phyloP scores from a whole-genome alignment of 306 rosid species.

The Ormosia emarginata region DNA sequence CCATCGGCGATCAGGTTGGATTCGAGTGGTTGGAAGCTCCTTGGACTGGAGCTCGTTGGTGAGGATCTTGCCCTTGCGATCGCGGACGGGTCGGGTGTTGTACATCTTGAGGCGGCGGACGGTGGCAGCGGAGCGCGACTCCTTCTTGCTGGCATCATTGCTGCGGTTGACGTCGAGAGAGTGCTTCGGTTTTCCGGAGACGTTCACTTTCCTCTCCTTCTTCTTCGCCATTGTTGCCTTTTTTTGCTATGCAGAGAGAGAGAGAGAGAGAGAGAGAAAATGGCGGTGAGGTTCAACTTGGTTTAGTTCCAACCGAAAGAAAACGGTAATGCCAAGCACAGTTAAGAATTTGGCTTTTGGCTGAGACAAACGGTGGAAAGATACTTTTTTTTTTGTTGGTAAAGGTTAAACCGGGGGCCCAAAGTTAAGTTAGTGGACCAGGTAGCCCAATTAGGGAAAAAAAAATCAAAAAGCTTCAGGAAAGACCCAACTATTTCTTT shows the following conservation, averaged over 20 bases:
- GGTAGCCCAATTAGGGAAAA: neutral
- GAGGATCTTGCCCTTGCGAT: slow-evolving; percentile 56
- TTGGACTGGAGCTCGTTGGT: slow-evolving; percentile 60
- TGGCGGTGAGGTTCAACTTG: neutral
- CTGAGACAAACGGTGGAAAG: neutral
- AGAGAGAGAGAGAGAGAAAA: neutral
- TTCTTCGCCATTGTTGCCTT: slow-evolving; percentile 61
- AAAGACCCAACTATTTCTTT: too few species aligned
- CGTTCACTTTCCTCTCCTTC: slow-evolving; percentile 59
- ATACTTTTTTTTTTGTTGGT: neutral
- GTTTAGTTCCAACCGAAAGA: neutral
- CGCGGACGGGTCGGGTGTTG: slow-evolving; percentile 64
- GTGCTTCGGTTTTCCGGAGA: slow-evolving; percentile 91
- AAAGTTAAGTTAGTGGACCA: neutral
- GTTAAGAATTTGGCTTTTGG: slow-evolving; percentile 28
- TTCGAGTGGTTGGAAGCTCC: slow-evolving; percentile 73
- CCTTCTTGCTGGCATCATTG: slow-evolving; percentile 39
- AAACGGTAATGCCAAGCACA: neutral
- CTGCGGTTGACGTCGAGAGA: slow-evolving; percentile 76
- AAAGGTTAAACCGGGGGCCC: neutral
- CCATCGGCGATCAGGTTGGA: slow-evolving; percentile 94
- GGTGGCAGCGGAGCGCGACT: slow-evolving; percentile 72
- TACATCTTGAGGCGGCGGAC: slow-evolving; percentile 94
- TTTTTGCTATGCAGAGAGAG: neutral
- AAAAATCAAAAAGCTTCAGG: too few species aligned